These are phyloP conservation scores for Areca catechu DNA, from an alignment of 176 grass and related monocot species.

Conservation along the genomic window DNA sequence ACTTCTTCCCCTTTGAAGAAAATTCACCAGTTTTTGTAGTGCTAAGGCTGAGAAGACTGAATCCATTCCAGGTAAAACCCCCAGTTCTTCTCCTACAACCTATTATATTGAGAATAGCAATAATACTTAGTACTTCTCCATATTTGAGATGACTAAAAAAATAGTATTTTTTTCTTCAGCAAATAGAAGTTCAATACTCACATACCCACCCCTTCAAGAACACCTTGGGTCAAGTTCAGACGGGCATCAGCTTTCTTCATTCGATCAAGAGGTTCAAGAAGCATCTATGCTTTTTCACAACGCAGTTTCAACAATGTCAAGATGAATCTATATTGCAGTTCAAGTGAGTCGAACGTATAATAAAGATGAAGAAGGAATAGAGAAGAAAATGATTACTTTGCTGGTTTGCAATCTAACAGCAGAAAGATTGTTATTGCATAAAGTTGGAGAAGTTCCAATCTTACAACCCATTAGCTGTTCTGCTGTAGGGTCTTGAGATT, in stretches of 20 bases:
- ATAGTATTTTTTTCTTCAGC: neutral
- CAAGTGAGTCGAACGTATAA: neutral
- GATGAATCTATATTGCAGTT: neutral
- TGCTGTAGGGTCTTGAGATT: constrained; percentile 57
- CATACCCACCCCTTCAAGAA: constrained; percentile 68
- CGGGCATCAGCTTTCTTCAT: constrained; percentile 79
- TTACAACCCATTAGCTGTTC: constrained; percentile 70
- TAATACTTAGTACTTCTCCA: constrained; percentile 17
- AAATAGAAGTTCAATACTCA: neutral
- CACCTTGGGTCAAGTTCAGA: constrained; percentile 75
- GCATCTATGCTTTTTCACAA: constrained; percentile 39
- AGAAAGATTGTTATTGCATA: constrained; percentile 44
- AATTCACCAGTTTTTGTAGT: constrained; percentile 71
- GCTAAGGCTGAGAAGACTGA: constrained; percentile 50
- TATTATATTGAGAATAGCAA: constrained; percentile 52
- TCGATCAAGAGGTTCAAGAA: constrained; percentile 71
- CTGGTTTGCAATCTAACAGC: constrained; percentile 70
- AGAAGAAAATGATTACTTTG: constrained; percentile 42
- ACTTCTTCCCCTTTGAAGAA: constrained; percentile 49
- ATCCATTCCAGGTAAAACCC: constrained; percentile 85
- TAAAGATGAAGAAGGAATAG: constrained; percentile 7
- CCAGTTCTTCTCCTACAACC: constrained; percentile 88
- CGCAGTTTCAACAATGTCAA: neutral
- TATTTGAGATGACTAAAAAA: neutral
- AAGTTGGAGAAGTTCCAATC: constrained; percentile 37